Percentiles rank a stretch among this genome's conserved stretches.
Evolutionary conservation across 192 early-diverging fungal species (phyloP).

Genomic region (Rhizoclosmatium globosum): DNA sequence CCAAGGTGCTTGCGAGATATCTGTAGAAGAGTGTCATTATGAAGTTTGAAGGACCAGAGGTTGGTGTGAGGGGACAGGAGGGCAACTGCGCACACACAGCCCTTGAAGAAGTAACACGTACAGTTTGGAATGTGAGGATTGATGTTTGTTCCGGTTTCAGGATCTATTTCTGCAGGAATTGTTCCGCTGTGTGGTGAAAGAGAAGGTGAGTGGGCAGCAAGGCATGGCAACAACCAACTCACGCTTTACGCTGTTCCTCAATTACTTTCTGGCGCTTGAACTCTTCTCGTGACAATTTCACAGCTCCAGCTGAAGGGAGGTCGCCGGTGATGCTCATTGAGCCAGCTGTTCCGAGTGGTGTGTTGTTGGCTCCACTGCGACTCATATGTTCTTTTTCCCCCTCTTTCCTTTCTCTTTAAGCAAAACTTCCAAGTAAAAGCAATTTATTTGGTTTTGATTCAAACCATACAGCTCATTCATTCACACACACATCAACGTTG

Average conservation of each 20-base stretch:
- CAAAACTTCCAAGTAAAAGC: too few species aligned
- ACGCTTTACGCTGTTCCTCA: constrained; percentile 95
- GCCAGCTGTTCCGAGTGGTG: constrained; percentile 17
- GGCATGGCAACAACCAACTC: constrained; percentile 26
- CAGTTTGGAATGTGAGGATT: constrained; percentile 97
- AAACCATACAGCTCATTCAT: neutral
- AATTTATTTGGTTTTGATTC: neutral
- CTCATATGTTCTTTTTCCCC: neutral
- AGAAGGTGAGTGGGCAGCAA: neutral
- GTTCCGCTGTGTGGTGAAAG: constrained; percentile 47
- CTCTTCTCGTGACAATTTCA: constrained; percentile 91
- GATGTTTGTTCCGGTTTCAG: constrained; percentile 85
- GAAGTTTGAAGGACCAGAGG: neutral
- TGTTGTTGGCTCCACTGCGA: constrained; percentile 19
- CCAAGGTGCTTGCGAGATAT: constrained; percentile 93
- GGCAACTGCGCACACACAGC: neutral
- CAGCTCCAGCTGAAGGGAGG: constrained; percentile 23
- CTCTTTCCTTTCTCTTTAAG: neutral
- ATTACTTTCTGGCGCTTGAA: constrained; percentile 94
- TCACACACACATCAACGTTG: neutral
- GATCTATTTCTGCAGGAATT: constrained; percentile 57
- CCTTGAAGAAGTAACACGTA: neutral
- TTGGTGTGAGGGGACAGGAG: too few species aligned
- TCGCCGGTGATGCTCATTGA: neutral
- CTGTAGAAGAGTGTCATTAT: constrained; percentile 50